Percentiles rank a stretch among this genome's conserved stretches.
phyloP scores from a whole-genome alignment of 148 eudicot genomes.

The Fagopyrum esculentum region DNA sequence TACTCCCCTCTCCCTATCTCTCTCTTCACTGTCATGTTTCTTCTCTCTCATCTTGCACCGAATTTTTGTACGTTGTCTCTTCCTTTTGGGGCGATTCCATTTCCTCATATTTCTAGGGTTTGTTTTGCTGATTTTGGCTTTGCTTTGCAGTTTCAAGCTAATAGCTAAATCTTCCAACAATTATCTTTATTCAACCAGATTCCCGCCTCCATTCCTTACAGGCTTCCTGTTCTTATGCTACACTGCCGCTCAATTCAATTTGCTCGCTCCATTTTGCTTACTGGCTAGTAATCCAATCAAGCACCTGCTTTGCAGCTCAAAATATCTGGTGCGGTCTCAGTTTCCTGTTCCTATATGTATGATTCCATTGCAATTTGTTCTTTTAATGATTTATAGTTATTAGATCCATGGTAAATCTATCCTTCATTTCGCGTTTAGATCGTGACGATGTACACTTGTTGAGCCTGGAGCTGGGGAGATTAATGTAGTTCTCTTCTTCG shows the following conservation, averaged over 20 bases:
- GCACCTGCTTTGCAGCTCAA: neutral
- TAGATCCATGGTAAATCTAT: neutral
- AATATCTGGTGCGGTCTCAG: neutral
- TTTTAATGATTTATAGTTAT: neutral
- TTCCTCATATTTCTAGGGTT: neutral
- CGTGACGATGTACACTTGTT: neutral
- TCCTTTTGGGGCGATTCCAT: neutral
- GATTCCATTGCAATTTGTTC: neutral
- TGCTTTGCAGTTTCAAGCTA: neutral
- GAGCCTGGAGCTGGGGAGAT: neutral
- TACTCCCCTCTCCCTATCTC: neutral
- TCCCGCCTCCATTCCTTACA: neutral
- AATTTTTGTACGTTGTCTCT: neutral
- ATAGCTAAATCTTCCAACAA: neutral
- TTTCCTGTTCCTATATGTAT: neutral
- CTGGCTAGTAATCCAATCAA: neutral
- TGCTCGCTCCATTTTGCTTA: neutral
- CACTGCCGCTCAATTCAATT: neutral
- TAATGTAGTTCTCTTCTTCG: neutral
- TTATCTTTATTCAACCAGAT: neutral
- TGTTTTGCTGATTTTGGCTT: neutral
- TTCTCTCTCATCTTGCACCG: neutral
- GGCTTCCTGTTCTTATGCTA: neutral
- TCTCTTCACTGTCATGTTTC: neutral
- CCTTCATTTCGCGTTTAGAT: neutral